Conservation (phyloP, 306 rosid species). For the Cercis canadensis region DNA sequence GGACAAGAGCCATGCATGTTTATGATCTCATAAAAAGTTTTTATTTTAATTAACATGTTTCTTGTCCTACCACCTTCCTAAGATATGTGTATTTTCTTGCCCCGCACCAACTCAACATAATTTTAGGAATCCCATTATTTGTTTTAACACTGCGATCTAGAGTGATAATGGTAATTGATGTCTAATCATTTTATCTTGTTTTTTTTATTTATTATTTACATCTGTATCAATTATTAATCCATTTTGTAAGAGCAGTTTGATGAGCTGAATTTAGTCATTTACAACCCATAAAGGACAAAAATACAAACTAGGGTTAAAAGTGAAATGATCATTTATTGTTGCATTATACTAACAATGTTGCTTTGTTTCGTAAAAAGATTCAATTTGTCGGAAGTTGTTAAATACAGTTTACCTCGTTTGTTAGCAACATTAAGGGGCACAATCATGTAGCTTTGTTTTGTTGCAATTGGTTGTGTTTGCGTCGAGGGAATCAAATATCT, state of each 20-base stretch:
- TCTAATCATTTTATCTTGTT: constrained; percentile 56
- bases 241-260: constrained; percentile 23
- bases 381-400: constrained; percentile 59
- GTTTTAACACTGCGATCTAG: constrained; percentile 56
- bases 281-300: constrained; percentile 42
- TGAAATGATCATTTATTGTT: constrained; percentile 38
- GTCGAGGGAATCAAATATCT: constrained; percentile 21
- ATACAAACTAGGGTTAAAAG: constrained; percentile 39
- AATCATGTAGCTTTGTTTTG: constrained; percentile 43
- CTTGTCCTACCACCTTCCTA: constrained; percentile 45
- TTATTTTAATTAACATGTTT: constrained; percentile 52
- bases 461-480: constrained; percentile 30
- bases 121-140: constrained; percentile 75
- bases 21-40: constrained; percentile 25
- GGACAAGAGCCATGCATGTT: constrained; percentile 9
- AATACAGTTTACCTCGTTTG: constrained; percentile 31
- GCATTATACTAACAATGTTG: constrained; percentile 32
- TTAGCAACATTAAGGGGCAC: constrained; percentile 37
- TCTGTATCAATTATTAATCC: background rate
- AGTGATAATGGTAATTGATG: constrained; percentile 65
- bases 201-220: background rate
- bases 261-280: constrained; percentile 28
- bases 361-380: constrained; percentile 41
- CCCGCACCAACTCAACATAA: constrained; percentile 73
- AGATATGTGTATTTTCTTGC: constrained; percentile 44